Base-by-base conservation (phyloP, 1,139 yeast genomes). In the Debaryomyces subglobosus region DNA sequence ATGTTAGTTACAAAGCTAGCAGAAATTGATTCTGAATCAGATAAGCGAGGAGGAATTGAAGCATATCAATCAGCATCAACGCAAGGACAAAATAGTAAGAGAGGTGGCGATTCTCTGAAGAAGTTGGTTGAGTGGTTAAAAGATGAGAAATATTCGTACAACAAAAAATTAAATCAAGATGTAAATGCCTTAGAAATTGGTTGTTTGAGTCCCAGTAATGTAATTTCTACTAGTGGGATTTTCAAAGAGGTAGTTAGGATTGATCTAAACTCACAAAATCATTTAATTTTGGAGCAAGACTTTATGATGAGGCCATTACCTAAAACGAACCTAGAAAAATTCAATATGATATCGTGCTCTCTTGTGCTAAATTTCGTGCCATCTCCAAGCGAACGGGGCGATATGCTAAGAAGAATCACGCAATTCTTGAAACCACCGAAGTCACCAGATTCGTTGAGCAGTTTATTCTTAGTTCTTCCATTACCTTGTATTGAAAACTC, bases 91-190 rank as follows among this genome's bases (percentile, higher is more conserved):
- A 81, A 82, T 50, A 67, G 68, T 1, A 77, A 77, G 42, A 68
- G 98, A 53, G 98, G 98, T 0, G 96, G 97, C 2, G 98, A 92
- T 64, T 89, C 97, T 0, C 90, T 96, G 1, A 88, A 86, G 56
- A 71, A 81, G 51, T 67, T 90, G 40, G 74, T 89, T 3, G 78
- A 81, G 49, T 91, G 97, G 97, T 64, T 89, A 13, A 67, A 50
- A 54, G 44, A 51, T 2, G 52, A 51, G 3, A 32, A 45, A 5
- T 55, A 39, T 21, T 44, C 15, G 5, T 58, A 64, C 40, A 43
- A 44, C 4, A 39, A 43, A 4, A 37, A 59, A 23, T 45, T 60
- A 12, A 46, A 32, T 12, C 47, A 46, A 9, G 49, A 60, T 8
- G 57, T 55, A 20, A 64, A 54, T 16, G 88, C 96, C 0, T 71